phyloP scores from a whole-genome alignment of 2,329 filamentous ascomycete genomes.

The Pseudogymnoascus sp. region DNA sequence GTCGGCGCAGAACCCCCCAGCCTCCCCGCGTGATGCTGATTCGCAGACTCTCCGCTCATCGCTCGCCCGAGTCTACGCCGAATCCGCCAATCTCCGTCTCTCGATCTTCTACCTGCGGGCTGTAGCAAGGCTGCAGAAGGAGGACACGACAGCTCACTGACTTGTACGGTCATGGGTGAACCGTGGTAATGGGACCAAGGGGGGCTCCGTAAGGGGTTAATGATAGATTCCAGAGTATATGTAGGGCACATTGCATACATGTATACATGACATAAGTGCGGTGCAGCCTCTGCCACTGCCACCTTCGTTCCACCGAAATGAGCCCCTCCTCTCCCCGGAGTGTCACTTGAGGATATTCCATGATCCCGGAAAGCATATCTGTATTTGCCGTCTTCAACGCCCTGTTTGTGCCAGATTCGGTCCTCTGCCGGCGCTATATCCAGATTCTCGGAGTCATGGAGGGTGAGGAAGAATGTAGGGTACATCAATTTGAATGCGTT shows the following conservation, averaged over 20 bases:
- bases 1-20: not conserved
- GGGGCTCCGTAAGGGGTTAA: not conserved
- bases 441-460: not conserved
- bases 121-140: not conserved
- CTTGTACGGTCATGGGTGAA: not conserved
- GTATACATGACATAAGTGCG: not conserved
- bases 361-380: not conserved
- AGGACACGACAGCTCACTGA: not conserved
- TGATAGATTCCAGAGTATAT: not conserved
- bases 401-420: not conserved
- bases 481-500: not conserved
- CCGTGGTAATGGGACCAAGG: conserved; percentile 1
- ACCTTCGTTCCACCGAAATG: not conserved
- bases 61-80: not conserved
- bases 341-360: not conserved
- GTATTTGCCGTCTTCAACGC: not conserved
- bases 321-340: not conserved
- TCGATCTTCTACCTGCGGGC: not conserved
- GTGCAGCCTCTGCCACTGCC: not conserved
- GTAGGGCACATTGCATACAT: not conserved
- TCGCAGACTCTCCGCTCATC: not conserved
- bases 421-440: not conserved
- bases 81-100: not conserved
- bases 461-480: not conserved
- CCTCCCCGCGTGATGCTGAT: not conserved